Percentiles rank a stretch among this genome's conserved stretches.
Conservation (phyloP, 2,329 filamentous ascomycete species). For the Fonsecaea nubica region DNA sequence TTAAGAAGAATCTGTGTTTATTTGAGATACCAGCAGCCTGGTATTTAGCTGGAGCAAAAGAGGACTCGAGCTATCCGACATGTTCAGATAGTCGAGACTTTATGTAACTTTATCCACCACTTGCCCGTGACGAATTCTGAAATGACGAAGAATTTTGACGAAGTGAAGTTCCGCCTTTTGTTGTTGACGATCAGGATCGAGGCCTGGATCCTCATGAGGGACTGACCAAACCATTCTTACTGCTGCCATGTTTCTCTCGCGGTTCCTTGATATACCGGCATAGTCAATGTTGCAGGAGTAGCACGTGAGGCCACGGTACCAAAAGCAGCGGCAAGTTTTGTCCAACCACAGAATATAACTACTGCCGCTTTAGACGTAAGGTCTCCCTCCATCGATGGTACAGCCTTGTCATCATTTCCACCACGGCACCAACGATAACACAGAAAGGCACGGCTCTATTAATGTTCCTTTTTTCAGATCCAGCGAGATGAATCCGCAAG, state of each 20-base stretch:
- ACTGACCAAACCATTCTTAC: neutral
- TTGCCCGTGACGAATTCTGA: neutral
- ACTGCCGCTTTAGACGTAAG: neutral
- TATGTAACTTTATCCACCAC: neutral
- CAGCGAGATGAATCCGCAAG: neutral
- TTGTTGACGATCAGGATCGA: neutral
- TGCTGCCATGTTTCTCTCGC: neutral
- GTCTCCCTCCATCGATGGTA: neutral
- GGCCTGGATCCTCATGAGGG: neutral
- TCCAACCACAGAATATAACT: neutral
- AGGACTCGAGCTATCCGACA: neutral
- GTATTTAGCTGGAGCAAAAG: neutral
- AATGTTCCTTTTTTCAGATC: neutral
- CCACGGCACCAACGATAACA: neutral
- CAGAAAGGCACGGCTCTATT: neutral
- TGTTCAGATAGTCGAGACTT: neutral
- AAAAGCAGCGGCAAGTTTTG: neutral
- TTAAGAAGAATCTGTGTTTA: neutral
- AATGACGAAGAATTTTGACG: too few relatives aligned
- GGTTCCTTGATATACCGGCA: neutral
- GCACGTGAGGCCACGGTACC: neutral
- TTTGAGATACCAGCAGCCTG: constrained; percentile 6
- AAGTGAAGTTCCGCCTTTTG: neutral
- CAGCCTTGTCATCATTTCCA: too few relatives aligned
- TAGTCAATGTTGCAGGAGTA: neutral